Evolutionary conservation across 257 asterid species (phyloP).

Genomic region (Prunella vulgaris): DNA sequence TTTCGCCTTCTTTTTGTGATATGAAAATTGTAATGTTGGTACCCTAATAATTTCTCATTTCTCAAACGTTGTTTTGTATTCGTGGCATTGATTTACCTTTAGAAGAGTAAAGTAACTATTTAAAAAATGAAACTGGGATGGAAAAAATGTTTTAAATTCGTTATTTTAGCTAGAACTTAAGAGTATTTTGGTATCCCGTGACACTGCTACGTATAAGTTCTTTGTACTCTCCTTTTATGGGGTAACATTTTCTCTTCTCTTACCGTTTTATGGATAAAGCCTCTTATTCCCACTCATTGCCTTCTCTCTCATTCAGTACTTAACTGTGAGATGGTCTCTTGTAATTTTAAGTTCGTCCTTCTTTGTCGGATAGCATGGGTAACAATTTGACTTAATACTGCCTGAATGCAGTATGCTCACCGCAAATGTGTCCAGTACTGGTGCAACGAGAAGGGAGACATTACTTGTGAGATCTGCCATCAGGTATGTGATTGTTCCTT

Average conservation of each 20-base stretch:
- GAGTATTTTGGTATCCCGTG: background rate
- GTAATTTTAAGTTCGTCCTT: background rate
- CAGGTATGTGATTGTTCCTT: conserved; percentile 32
- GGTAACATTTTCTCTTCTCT: background rate
- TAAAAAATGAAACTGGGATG: background rate
- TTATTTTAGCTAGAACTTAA: background rate
- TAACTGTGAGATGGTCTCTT: background rate
- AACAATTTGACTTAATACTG: background rate
- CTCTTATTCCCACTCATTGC: background rate
- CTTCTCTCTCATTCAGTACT: background rate
- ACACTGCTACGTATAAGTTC: background rate
- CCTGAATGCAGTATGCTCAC: conserved; percentile 48
- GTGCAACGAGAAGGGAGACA: conserved; percentile 63
- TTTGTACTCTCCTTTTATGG: background rate
- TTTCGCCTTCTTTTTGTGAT: background rate
- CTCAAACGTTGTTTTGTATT: background rate
- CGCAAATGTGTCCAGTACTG: conserved; percentile 58
- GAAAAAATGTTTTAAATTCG: no score
- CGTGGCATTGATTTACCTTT: background rate
- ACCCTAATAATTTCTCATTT: background rate
- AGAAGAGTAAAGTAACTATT: background rate
- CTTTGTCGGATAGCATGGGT: background rate
- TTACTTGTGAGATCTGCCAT: conserved; percentile 59
- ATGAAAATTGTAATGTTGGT: background rate
- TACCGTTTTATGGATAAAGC: background rate